These are phyloP conservation scores for Aspergillus sp. DNA, from an alignment of 2,329 filamentous ascomycete species.

Conservation along the genomic window DNA sequence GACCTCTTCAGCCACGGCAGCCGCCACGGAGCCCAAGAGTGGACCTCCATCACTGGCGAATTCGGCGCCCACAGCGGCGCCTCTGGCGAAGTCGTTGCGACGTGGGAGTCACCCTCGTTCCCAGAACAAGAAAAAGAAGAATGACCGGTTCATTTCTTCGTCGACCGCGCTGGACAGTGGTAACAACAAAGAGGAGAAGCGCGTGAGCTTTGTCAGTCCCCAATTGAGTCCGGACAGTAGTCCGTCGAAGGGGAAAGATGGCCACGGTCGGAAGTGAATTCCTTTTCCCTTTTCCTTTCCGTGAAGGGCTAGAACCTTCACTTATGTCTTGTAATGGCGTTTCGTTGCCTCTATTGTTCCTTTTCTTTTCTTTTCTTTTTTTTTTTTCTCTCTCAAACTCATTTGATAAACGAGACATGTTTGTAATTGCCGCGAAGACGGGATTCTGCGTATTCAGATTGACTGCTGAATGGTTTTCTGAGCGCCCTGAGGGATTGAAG, in stretches of 20 bases:
- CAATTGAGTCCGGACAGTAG: conserved; percentile 27
- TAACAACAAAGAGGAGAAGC: conserved; percentile 26
- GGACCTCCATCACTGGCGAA: conserved; percentile 21
- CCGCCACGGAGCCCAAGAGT: conserved; percentile 26
- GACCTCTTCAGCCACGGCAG: conserved; percentile 26
- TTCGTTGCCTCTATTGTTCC: neutral
- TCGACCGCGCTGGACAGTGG: conserved; percentile 21
- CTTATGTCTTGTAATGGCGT: neutral
- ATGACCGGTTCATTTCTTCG: conserved; percentile 19
- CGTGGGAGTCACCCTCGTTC: conserved; percentile 15
- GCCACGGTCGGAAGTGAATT: conserved; percentile 17
- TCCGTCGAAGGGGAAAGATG: conserved; percentile 21
- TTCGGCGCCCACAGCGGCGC: conserved; percentile 18
- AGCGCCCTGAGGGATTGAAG: neutral
- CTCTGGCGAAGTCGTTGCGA: conserved; percentile 25
- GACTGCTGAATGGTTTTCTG: neutral
- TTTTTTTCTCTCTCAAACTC: no score
- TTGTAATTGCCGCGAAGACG: no score
- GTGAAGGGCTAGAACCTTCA: neutral
- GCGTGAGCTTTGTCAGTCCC: conserved; percentile 31
- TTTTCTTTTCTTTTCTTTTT: neutral
- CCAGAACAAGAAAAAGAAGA: conserved; percentile 17
- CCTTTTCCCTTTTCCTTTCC: conserved; percentile 2
- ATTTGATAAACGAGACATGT: no score
- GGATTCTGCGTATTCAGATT: neutral